phyloP scores from a whole-genome alignment of 176 grass and related monocot genomes.

The Paspalum vaginatum region DNA sequence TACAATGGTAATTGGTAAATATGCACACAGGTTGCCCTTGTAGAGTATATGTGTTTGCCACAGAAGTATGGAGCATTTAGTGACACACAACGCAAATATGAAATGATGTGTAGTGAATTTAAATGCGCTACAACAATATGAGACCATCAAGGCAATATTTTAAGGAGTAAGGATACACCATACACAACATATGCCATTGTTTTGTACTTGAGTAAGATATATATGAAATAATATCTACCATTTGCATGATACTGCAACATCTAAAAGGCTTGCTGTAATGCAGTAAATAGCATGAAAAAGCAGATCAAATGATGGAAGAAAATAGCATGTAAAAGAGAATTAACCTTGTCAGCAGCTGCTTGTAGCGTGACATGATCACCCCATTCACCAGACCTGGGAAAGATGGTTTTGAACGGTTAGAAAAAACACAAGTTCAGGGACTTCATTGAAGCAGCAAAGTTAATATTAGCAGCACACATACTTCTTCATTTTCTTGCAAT shows the following conservation, averaged over 20 bases:
- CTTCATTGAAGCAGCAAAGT: slow-evolving; percentile 19
- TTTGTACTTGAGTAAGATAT: neutral
- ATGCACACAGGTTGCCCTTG: neutral
- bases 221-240: neutral
- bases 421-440: slow-evolving; percentile 7
- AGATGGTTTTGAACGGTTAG: slow-evolving; percentile 11
- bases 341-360: slow-evolving; percentile 93
- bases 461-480: slow-evolving; percentile 48
- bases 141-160: slow-evolving; percentile 12
- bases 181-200: neutral
- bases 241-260: slow-evolving; percentile 1
- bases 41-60: neutral
- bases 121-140: neutral
- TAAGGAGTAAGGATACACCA: neutral
- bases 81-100: slow-evolving; percentile 12
- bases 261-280: neutral
- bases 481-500: slow-evolving; percentile 99
- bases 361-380: slow-evolving; percentile 97
- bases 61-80: slow-evolving; percentile 21
- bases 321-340: slow-evolving; percentile 10
- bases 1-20: neutral
- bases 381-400: slow-evolving; percentile 86
- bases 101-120: neutral
- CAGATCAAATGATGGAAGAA: slow-evolving; percentile 9
- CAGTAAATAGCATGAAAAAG: neutral